Conservation (phyloP, 192 early-diverging fungal genomes). For the Backusella morwellensis region DNA sequence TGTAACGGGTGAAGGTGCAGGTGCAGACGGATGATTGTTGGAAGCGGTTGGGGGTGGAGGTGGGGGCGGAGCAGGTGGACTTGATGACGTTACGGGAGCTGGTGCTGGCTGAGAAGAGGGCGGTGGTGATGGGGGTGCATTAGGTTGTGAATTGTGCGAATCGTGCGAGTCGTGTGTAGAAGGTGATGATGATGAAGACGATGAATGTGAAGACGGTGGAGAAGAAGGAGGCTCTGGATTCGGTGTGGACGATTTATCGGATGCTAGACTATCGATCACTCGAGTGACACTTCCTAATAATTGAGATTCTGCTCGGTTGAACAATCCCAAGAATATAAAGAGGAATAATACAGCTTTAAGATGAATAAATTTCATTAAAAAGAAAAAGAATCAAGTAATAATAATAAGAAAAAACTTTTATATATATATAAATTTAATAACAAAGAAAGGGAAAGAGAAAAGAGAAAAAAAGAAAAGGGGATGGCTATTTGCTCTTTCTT, state of each 20-base stretch:
- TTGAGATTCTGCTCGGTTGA: not conserved
- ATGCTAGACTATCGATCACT: not conserved
- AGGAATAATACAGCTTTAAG: not conserved
- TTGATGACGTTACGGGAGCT: not conserved
- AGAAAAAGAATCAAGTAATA: not conserved
- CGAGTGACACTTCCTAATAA: not conserved
- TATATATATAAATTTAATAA: not conserved
- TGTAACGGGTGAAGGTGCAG: slow-evolving; percentile 3
- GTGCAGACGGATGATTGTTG: not conserved
- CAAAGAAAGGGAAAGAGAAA: not conserved
- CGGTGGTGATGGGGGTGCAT: not conserved
- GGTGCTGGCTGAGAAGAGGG: slow-evolving; percentile 1
- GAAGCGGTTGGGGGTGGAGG: slow-evolving; percentile 4
- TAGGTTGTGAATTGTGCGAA: not conserved
- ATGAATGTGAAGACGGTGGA: not conserved
- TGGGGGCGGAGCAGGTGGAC: not conserved
- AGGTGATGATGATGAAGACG: not conserved
- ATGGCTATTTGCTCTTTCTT: not conserved
- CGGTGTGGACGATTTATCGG: not conserved
- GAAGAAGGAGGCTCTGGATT: not conserved
- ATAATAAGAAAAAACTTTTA: not conserved
- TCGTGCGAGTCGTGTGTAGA: not conserved
- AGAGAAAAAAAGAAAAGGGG: not conserved
- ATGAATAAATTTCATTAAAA: slow-evolving; percentile 14
- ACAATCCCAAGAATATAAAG: not conserved